Percentiles rank a stretch among this genome's conserved stretches.
Evolutionary conservation across 495 filamentous ascomycete species (phyloP).

Genomic region (Pseudomonodictys pantanalensis): DNA sequence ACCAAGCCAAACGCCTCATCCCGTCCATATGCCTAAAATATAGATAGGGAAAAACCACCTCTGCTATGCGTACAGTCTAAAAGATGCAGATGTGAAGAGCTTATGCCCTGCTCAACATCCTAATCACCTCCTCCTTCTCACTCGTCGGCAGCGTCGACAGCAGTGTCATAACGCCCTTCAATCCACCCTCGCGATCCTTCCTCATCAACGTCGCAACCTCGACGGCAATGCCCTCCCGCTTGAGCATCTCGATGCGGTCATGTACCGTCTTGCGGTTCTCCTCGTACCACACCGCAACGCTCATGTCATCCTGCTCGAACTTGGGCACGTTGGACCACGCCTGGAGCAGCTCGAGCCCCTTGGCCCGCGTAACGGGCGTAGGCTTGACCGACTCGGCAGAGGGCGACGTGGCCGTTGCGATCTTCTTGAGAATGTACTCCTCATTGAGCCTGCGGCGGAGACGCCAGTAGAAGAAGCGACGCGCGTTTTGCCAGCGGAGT

Average conservation of each 20-base stretch:
- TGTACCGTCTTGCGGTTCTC: conserved; percentile 81
- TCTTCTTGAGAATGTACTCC: conserved; percentile 88
- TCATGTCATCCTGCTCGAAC: conserved; percentile 72
- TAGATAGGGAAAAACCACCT: background rate
- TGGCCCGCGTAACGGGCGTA: conserved; percentile 49
- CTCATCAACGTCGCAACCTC: conserved; percentile 78
- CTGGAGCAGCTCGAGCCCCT: conserved; percentile 65
- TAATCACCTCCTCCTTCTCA: conserved; percentile 83
- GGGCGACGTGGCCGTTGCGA: conserved; percentile 55
- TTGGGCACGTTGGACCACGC: conserved; percentile 73
- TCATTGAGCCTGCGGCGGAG: conserved; percentile 94
- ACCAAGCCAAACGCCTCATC: background rate
- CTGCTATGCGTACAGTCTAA: conserved; percentile 7
- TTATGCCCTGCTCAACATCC: conserved; percentile 48
- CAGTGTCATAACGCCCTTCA: conserved; percentile 84
- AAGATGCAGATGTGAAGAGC: background rate
- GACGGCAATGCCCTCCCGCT: conserved; percentile 68
- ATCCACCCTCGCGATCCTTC: conserved; percentile 68
- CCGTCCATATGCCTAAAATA: background rate
- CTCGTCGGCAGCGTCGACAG: conserved; percentile 79
- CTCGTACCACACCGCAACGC: conserved; percentile 95
- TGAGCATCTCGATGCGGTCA: conserved; percentile 74
- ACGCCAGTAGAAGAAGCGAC: conserved; percentile 99
- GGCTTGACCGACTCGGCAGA: conserved; percentile 39
- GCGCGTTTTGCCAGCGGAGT: conserved; percentile 81